These are phyloP conservation scores for Fagopyrum homotropicum DNA, from an alignment of 148 eudicot species.

Conservation along the genomic window DNA sequence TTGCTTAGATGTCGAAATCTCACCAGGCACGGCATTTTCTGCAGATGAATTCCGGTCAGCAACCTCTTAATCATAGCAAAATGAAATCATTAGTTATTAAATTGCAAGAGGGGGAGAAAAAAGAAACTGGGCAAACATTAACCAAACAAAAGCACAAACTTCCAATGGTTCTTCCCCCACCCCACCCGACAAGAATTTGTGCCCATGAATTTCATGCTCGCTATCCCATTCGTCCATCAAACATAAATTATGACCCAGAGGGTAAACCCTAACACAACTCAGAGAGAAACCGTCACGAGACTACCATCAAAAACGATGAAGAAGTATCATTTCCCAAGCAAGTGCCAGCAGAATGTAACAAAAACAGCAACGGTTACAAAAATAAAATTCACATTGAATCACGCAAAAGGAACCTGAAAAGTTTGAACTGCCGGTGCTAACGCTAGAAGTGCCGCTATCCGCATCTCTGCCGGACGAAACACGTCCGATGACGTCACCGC, in stretches of 20 bases:
- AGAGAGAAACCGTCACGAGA: too few species aligned
- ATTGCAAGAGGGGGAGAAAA: background rate
- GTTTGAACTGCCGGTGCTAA: background rate
- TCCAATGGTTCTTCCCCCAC: background rate
- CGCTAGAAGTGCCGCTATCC: background rate
- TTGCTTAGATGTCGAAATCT: conserved; percentile 33
- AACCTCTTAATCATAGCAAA: conserved; percentile 24
- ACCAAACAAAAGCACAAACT: background rate
- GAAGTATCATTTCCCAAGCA: background rate
- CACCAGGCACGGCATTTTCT: conserved; percentile 23
- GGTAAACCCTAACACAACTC: too few species aligned
- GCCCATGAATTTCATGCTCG: background rate
- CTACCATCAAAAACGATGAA: too few species aligned
- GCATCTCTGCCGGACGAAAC: background rate
- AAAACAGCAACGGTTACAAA: background rate
- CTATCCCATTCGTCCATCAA: too few species aligned
- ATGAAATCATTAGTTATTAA: background rate
- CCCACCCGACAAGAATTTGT: background rate
- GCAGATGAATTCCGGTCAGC: conserved; percentile 23
- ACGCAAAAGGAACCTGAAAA: conserved; percentile 5
- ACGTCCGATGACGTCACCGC: background rate
- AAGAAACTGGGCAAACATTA: background rate
- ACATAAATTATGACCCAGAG: too few species aligned
- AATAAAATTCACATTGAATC: background rate
- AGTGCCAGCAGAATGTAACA: background rate